Base-by-base conservation (phyloP, 176 grass and related monocot genomes). In the Typha latifolia region DNA sequence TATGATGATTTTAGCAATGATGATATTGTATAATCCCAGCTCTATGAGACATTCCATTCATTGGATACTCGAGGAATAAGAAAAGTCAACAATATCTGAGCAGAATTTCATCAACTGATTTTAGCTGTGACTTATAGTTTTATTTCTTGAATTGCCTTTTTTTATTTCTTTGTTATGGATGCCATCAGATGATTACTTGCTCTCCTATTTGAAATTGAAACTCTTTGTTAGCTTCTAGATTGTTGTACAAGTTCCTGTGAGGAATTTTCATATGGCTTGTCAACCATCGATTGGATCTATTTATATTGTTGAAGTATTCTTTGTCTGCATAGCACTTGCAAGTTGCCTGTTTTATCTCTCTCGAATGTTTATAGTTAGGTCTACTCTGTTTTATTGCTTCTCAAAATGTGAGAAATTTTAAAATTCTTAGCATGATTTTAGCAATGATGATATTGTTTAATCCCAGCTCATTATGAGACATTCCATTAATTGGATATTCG, bases 391-490 rank as follows among this genome's bases (percentile, higher is more conserved):
- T 64, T 14, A 13, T 29, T 16, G 12, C 3, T 24, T 7, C 29
- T 14, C 12, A 12, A 14, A n/a, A 5, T 64, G 21, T 13, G 2
- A 64, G 0, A 14, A 5, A 27, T 32, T 10, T 43, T 2, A 43
- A 43, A 43, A 43, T 14, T 37, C 2, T 32, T 14, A 31, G 14
- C 12, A 16, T 64, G 62, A 24, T 64, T 64, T 64, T 15, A 67
- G 67, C 75, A 32, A 37, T 72, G 84, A 86, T 72, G 75, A 86
- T 82, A 82, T 15, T 72, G 71, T 61, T 82, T 87, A 43, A 43
- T 43, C 84, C 89, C 89, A 92, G 84, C 89, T 92, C 84, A 91
- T 91, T 92, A 88, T 92, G 84, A 92, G 55, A 88, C 81, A 48
- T 77, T 61, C 78, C 84, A 84, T 63, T 88, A 81, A 2, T 43